Conservation (phyloP, 257 asterid species). For the Lycium ferocissimum region DNA sequence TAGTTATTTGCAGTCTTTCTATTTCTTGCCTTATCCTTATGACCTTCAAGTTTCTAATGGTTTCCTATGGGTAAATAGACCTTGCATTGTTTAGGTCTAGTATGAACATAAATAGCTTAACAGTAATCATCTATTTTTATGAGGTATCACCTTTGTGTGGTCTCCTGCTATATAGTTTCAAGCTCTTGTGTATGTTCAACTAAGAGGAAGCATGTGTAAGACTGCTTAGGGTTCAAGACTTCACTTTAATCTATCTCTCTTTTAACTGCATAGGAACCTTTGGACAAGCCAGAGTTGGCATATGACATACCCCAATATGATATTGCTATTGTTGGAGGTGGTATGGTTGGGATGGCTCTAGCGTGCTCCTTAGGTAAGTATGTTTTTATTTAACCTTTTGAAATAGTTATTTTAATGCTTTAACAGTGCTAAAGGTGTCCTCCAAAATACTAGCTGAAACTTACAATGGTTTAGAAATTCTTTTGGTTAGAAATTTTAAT, state of each 20-base stretch:
- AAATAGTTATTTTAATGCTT: neutral
- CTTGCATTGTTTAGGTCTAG: neutral
- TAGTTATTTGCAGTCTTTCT: neutral
- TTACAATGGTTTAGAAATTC: neutral
- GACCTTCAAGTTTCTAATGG: neutral
- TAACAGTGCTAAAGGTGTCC: neutral
- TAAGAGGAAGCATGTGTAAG: no score
- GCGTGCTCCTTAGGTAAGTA: constrained; percentile 86
- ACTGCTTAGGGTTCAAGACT: neutral
- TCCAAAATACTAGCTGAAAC: neutral
- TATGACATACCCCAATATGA: constrained; percentile 65
- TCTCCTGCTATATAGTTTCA: no score
- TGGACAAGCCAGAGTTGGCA: constrained; percentile 39
- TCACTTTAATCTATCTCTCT: neutral
- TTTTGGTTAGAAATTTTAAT: neutral
- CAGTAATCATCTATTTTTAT: neutral
- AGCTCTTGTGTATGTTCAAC: no score
- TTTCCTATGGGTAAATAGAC: neutral
- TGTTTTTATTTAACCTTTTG: constrained; percentile 15
- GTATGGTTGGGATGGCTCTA: constrained; percentile 99
- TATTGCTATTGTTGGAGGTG: constrained; percentile 98
- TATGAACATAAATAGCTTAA: neutral
- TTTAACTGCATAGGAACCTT: constrained; percentile 46
- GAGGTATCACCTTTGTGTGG: no score
- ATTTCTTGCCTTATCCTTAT: constrained; percentile 6